Evolutionary conservation across 2,329 filamentous ascomycete genomes (phyloP).

Genomic region (Magnaporthiopsis rhizophila): DNA sequence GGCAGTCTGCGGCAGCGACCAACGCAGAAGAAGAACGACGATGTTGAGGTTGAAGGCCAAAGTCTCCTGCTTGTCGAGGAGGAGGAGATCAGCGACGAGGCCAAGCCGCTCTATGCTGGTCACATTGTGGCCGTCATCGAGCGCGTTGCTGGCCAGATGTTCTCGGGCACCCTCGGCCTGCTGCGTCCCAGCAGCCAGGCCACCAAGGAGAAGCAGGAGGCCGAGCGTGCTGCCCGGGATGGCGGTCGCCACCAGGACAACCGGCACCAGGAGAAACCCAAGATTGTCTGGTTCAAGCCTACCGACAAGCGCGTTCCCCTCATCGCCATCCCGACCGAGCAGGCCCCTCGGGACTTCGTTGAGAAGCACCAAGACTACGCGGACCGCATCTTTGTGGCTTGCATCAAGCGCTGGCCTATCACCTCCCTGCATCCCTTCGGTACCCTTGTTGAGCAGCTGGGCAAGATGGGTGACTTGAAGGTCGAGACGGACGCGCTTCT

Average conservation of each 20-base stretch:
- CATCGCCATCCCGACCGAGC: conserved; percentile 96
- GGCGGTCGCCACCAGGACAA: conserved; percentile 70
- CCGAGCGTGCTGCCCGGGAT: conserved; percentile 85
- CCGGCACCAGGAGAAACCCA: conserved; percentile 89
- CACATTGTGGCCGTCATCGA: conserved; percentile 97
- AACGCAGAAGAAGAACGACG: conserved; percentile 99
- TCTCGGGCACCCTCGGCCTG: conserved; percentile 89
- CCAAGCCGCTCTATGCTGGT: conserved; percentile 93
- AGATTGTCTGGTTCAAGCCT: conserved; percentile 99
- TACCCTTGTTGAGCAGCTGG: conserved; percentile 92
- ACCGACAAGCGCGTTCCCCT: conserved; percentile 97
- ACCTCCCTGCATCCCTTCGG: conserved; percentile 98
- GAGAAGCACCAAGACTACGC: conserved; percentile 98
- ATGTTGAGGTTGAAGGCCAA: conserved; percentile 97
- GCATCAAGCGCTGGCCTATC: conserved; percentile 99
- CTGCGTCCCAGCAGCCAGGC: conserved; percentile 95
- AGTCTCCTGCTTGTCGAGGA: conserved; percentile 94
- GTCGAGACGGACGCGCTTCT: conserved; percentile 96
- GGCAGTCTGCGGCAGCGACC: conserved; percentile 94
- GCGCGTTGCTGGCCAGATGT: conserved; percentile 96
- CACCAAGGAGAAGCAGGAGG: conserved; percentile 98
- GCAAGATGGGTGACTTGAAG: conserved; percentile 93
- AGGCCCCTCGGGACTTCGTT: conserved; percentile 94
- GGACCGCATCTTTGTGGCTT: conserved; percentile 95
- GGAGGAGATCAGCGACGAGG: conserved; percentile 96